Conservation (phyloP, 192 early-diverging fungal species). For the Rhizophagus sp. region DNA sequence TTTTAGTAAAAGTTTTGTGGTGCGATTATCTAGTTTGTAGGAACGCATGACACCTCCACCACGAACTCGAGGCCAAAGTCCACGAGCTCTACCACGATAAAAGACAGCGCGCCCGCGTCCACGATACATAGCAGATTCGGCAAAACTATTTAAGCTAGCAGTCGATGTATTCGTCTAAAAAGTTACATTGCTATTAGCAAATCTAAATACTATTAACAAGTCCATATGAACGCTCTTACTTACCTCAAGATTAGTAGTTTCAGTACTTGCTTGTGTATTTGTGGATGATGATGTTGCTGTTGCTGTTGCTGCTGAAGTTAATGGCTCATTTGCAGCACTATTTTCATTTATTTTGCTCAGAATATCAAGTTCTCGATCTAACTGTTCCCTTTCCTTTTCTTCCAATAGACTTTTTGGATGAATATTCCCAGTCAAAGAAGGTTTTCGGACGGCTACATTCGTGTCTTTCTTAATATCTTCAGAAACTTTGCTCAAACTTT, state of each 20-base stretch:
- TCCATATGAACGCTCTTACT: slow-evolving; percentile 24
- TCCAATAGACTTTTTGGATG: slow-evolving; percentile 41
- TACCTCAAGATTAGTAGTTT: slow-evolving; percentile 57
- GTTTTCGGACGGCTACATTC: slow-evolving; percentile 33
- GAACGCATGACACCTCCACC: slow-evolving; percentile 47
- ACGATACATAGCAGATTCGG: slow-evolving; percentile 20
- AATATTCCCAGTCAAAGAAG: slow-evolving; percentile 38
- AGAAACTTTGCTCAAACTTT: slow-evolving; percentile 48
- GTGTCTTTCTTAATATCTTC: slow-evolving; percentile 45
- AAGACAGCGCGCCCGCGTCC: slow-evolving; percentile 51
- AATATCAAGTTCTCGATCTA: slow-evolving; percentile 57
- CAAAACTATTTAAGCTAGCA: neutral
- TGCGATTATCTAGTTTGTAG: slow-evolving; percentile 69
- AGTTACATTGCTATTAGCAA: neutral
- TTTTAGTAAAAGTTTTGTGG: slow-evolving; percentile 67
- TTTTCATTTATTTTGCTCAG: slow-evolving; percentile 33
- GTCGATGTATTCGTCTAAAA: neutral
- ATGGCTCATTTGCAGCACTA: slow-evolving; percentile 9
- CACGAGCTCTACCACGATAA: slow-evolving; percentile 50
- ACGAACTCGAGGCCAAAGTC: slow-evolving; percentile 38
- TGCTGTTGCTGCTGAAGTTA: slow-evolving; percentile 19
- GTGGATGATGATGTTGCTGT: slow-evolving; percentile 31
- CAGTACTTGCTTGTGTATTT: slow-evolving; percentile 37
- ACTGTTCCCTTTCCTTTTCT: slow-evolving; percentile 46
- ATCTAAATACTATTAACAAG: neutral